Evolutionary conservation across 805 yeast genomes (phyloP), one percentile per base, ranked within the genome.

Genomic region (Ogataea trehalophila): DNA sequence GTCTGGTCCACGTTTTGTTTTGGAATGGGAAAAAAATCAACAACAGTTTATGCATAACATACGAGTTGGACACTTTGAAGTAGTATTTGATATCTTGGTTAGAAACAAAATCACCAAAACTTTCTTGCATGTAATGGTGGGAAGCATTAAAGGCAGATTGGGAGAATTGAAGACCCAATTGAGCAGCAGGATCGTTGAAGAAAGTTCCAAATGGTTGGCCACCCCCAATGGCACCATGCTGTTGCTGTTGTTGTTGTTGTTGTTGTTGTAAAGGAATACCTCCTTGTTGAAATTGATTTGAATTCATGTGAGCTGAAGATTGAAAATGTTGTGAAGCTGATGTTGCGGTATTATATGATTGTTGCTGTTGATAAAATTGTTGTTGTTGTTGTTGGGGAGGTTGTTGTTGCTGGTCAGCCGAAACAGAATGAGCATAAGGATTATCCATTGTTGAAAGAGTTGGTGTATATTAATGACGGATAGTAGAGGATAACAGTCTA

Each of bases 61-160:
- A 95, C 5, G 81, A 72, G 65, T 92, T 95, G 41, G 95, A 85
- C 17, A 94, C 97, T 67, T 87, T 88, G 74, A 94, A 95, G 67
- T 91, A 91, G 69, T 83, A 87, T 54, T 89, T 83, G 56, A 94
- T 68, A 46, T 86, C 83, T 45, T 75, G 73, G 22, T 71, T 70
- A 3, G 75, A 71, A 29, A 78, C 74, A 55, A 75, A 70, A 38
- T 70, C 71, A 20, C 77, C 77, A 54, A 83, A 75, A 66, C 86
- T 88, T 51, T 83, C 83, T 55, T 87, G 87, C 63, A 89, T 66
- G 66, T 86, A 87, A 52, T 83, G 84, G 56, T 87, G 87, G 22
- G 94, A 88, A 31, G 88, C 86, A 54, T 80, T 79, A 49, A 94
- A 77, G 1, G 97, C 96, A 45, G 79, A 79, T 59, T 87, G 86